Evolutionary conservation across 106 monocot genomes (phyloP).

Genomic region (Dioscorea dumetorum): DNA sequence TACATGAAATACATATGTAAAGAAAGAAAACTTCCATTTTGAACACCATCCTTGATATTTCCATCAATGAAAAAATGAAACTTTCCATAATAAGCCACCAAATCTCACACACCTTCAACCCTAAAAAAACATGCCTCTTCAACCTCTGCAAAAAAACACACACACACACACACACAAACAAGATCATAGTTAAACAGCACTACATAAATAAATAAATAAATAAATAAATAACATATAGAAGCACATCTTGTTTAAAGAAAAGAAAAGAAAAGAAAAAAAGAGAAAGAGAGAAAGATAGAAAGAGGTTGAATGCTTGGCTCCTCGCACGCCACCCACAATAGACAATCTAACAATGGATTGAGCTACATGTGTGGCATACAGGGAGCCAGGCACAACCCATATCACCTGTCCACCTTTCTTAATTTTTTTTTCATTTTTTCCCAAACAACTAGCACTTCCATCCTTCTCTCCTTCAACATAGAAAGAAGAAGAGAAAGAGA

Average conservation of each 20-base stretch:
- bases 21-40: background rate
- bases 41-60: background rate
- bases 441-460: too few species aligned
- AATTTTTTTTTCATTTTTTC: too few species aligned
- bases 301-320: slow-evolving; percentile 63
- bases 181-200: background rate
- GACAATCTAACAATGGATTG: slow-evolving; percentile 31
- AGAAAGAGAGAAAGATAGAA: slow-evolving; percentile 7
- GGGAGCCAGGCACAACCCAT: slow-evolving; percentile 75
- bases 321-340: slow-evolving; percentile 74
- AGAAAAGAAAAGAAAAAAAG: slow-evolving; percentile 14
- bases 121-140: background rate
- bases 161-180: background rate
- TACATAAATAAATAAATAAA: too few species aligned
- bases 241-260: too few species aligned
- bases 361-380: slow-evolving; percentile 66
- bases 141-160: background rate
- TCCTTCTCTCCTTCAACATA: background rate
- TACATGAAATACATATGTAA: background rate
- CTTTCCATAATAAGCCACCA: background rate
- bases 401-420: slow-evolving; percentile 7
- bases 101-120: background rate
- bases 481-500: slow-evolving; percentile 1
- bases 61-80: background rate
- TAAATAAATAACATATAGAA: too few species aligned